Conservation (phyloP, 495 filamentous ascomycete species). For the Copromyces sp. region DNA sequence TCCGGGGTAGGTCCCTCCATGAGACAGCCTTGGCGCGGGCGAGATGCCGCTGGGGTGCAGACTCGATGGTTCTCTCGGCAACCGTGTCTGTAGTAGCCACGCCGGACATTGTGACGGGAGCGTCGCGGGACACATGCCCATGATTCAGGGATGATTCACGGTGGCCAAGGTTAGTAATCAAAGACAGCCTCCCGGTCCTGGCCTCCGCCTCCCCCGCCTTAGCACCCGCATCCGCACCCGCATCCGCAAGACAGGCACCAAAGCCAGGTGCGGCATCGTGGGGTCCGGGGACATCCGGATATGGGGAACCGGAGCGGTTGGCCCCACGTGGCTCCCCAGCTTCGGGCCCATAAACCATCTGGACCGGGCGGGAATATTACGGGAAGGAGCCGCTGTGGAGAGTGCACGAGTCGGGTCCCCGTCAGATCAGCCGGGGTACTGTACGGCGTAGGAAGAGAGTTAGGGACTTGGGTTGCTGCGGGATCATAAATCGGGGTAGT, state of each 20-base stretch:
- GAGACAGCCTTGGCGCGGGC: conserved; percentile 33
- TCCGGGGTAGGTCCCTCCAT: conserved; percentile 63
- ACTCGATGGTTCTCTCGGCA: not conserved
- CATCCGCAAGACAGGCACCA: not conserved
- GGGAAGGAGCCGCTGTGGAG: not conserved
- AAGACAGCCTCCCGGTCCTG: not conserved
- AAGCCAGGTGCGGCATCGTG: not conserved
- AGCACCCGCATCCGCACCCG: not conserved
- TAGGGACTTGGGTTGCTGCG: not conserved
- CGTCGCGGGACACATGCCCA: not conserved
- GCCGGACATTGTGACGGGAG: not conserved
- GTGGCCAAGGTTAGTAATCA: not conserved
- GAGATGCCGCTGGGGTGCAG: not conserved
- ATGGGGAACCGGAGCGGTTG: not conserved
- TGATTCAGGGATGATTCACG: not conserved
- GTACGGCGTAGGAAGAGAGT: not conserved
- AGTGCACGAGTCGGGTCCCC: not conserved
- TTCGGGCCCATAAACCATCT: not conserved
- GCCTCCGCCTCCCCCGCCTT: not conserved
- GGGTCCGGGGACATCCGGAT: not conserved
- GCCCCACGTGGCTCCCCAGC: not conserved
- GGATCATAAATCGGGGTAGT: not conserved
- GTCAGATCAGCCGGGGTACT: not conserved
- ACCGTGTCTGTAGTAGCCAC: not conserved
- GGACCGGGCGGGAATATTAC: not conserved